phyloP scores from a whole-genome alignment of 208 protist genomes.

The Sergeia podlipaevii region DNA sequence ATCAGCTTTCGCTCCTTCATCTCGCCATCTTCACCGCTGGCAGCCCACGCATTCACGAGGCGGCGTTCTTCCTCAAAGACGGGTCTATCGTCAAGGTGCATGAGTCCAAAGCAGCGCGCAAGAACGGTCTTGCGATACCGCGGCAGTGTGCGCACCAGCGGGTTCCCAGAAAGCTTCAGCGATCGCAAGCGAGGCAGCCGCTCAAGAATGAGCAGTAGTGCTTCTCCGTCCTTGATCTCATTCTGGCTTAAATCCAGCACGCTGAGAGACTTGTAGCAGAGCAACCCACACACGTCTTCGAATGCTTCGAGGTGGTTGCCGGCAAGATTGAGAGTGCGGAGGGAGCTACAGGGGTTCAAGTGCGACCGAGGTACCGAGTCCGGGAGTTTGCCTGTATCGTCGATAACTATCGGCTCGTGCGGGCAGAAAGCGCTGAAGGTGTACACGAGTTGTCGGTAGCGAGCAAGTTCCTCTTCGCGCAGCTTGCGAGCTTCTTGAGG shows the following conservation, averaged over 20 bases:
- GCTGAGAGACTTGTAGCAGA: constrained; percentile 64
- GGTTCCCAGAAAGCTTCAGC: constrained; percentile 90
- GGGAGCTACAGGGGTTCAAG: constrained; percentile 65
- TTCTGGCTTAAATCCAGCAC: constrained; percentile 93
- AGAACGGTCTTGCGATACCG: constrained; percentile 90
- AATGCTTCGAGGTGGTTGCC: constrained; percentile 70
- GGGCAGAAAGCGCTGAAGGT: constrained; percentile 28
- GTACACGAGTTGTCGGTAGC: constrained; percentile 22
- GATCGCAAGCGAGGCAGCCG: constrained; percentile 70
- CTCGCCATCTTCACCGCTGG: constrained; percentile 75
- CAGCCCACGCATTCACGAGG: constrained; percentile 80
- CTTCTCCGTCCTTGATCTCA: constrained; percentile 73
- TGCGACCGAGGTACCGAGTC: constrained; percentile 19
- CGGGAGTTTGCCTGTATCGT: neutral
- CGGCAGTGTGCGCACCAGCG: constrained; percentile 66
- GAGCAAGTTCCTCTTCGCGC: constrained; percentile 22
- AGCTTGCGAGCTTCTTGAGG: constrained; percentile 12
- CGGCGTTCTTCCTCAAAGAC: constrained; percentile 89
- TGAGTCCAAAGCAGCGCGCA: constrained; percentile 44
- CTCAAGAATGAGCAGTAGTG: constrained; percentile 79
- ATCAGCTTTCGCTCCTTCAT: constrained; percentile 51
- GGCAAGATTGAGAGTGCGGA: constrained; percentile 78
- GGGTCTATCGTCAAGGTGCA: constrained; percentile 91
- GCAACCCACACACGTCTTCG: constrained; percentile 53
- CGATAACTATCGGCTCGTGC: constrained; percentile 15